Evolutionary conservation across 164 flowering plant genomes (phyloP).

Genomic region (Litsea cubeba): DNA sequence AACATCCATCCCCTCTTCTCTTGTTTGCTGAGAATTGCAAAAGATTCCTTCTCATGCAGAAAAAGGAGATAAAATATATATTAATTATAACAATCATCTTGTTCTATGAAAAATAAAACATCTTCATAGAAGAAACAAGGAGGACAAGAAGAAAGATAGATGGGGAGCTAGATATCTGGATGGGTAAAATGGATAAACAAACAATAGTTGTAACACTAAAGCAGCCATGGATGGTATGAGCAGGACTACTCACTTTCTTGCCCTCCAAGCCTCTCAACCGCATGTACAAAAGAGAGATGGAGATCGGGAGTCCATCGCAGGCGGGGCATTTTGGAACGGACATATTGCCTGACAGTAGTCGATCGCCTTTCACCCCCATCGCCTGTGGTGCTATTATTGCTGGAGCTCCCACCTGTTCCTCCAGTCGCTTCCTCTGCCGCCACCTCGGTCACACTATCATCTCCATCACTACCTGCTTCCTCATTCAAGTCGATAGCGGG

Average conservation of each 20-base stretch:
- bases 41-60: background rate
- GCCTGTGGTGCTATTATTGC: constrained; percentile 5
- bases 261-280: constrained; percentile 62
- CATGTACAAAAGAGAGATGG: constrained; percentile 58
- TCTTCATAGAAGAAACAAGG: background rate
- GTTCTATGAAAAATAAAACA: background rate
- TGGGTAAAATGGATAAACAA: too few species aligned
- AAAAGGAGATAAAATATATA: background rate
- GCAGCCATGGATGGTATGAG: too few species aligned
- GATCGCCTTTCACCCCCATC: constrained; percentile 24
- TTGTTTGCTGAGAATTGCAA: background rate
- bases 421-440: background rate
- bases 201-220: too few species aligned
- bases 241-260: constrained; percentile 54
- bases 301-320: constrained; percentile 79
- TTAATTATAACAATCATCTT: background rate
- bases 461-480: constrained; percentile 24
- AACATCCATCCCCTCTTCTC: too few species aligned
- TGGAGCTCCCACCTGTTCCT: constrained; percentile 17
- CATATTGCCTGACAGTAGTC: constrained; percentile 38
- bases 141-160: background rate
- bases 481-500: constrained; percentile 40
- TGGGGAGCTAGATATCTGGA: background rate
- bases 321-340: constrained; percentile 49
- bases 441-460: constrained; percentile 2